Base-by-base conservation (phyloP, 2,329 filamentous ascomycete genomes). In the Xylariales sp. region DNA sequence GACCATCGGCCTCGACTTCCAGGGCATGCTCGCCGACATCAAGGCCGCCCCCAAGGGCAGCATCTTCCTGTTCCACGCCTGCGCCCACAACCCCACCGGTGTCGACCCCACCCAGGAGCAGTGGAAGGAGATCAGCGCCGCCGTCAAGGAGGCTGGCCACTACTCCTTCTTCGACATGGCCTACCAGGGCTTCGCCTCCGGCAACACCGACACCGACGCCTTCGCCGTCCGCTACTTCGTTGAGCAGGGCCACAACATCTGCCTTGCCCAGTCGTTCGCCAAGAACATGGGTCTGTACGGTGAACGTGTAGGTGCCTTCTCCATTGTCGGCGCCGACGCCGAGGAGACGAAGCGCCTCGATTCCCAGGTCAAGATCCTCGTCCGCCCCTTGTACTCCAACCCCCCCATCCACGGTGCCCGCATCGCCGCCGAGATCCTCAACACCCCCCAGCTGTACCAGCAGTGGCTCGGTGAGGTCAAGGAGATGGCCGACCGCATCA, bases 221-320 rank as follows among this genome's bases (percentile, higher is more conserved):
- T 97, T 91, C 62, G 88, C 93, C 44, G 78, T 97, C 51, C 83
- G 93, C 52, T 76, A 96, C 76, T 98, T 98, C 64, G 81, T 96
- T 62, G 78, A 88, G 69, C 74, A 96, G 70, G 91, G 91, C 55
- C 89, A 95, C 73, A 80, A 88, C 60, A 81, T 93, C 60, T 83
- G 81, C 59, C 81, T 97, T 47, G 84, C 86, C 56, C 91, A 97
- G 73, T 93, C 86, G 38, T 97, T 97, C 66, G 91, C 91, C 63
- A 97, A 97, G 85, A 98, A 98, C 80, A 97, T 98, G 91, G 93
- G 93, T 70, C 87, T 98, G 46, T 97, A 98, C 63, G 93, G 93
- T 61, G 93, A 98, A 77, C 91, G 93, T 70, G 88, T 95, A 44
- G 93, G 93, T 59, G 90, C 90, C 49, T 97, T 98, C 78, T 95